A percentile compares a stretch with the other conserved stretches of the same genome.
These are phyloP conservation scores for Neopestalotiopsis clavispora DNA, from an alignment of 2,329 filamentous ascomycete genomes.

Conservation along the genomic window DNA sequence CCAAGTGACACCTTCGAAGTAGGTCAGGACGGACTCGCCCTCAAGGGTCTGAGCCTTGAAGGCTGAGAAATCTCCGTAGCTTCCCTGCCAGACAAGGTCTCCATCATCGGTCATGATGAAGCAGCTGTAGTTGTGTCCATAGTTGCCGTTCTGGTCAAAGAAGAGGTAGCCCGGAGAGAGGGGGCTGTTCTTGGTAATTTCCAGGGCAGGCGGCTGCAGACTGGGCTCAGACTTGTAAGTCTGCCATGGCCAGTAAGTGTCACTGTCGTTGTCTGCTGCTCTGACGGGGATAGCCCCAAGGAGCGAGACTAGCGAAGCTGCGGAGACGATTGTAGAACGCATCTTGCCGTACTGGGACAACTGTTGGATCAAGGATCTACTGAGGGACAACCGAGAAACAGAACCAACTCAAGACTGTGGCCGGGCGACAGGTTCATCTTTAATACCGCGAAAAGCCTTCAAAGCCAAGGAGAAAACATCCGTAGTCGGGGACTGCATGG, in stretches of 20 bases:
- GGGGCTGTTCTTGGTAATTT: constrained; percentile 25
- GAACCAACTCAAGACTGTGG: background rate
- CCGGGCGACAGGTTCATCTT: background rate
- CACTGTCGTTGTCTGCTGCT: constrained; percentile 4
- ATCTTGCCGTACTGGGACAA: background rate
- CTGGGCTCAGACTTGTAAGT: constrained; percentile 25
- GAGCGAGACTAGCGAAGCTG: constrained; percentile 8
- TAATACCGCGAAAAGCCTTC: background rate
- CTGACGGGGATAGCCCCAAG: background rate
- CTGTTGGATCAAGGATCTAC: background rate
- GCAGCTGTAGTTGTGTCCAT: constrained; percentile 26
- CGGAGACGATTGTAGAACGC: background rate
- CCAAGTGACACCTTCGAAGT: constrained; percentile 33
- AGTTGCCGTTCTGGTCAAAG: constrained; percentile 28
- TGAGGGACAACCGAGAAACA: background rate
- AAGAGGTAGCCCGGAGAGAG: constrained; percentile 28
- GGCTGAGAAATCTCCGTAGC: constrained; percentile 28
- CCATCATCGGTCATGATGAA: constrained; percentile 29
- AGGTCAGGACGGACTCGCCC: constrained; percentile 35
- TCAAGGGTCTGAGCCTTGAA: constrained; percentile 34
- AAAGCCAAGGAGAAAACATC: constrained; percentile 1
- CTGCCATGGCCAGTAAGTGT: constrained; percentile 27
- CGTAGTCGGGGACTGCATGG: background rate
- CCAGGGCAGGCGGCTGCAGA: constrained; percentile 23
- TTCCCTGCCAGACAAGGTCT: constrained; percentile 36